Conservation (phyloP, 345 rosid species). For the Moricandia arvensis region DNA sequence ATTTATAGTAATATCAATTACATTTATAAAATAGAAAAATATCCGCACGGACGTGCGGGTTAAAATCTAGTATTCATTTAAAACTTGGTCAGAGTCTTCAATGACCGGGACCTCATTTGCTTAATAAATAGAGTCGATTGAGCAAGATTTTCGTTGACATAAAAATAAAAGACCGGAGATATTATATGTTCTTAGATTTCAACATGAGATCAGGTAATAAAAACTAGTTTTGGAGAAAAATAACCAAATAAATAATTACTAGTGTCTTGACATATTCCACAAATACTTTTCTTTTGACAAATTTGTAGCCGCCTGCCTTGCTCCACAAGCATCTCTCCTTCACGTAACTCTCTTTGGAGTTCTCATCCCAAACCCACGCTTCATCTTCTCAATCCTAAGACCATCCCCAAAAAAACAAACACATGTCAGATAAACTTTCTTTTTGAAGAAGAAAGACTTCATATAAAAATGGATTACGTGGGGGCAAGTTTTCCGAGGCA, state of each 20-base stretch:
- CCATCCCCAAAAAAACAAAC: constrained; percentile 5
- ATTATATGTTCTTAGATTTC: neutral
- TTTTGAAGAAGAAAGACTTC: neutral
- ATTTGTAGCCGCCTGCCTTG: too few species aligned
- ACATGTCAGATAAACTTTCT: neutral
- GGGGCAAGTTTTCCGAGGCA: constrained; percentile 94
- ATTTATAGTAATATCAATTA: too few species aligned
- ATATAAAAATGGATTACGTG: constrained; percentile 53
- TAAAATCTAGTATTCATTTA: too few species aligned
- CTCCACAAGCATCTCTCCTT: constrained; percentile 4
- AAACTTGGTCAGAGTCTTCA: too few species aligned
- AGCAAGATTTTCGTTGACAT: neutral
- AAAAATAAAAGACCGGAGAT: neutral
- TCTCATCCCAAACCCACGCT: constrained; percentile 94
- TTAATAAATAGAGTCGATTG: neutral
- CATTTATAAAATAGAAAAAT: too few species aligned
- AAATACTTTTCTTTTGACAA: too few species aligned
- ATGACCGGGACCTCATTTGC: too few species aligned
- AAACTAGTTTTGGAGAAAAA: neutral
- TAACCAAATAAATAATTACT: too few species aligned
- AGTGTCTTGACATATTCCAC: too few species aligned
- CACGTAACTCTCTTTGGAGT: constrained; percentile 46
- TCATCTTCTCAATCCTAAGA: constrained; percentile 68
- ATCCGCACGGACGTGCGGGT: too few species aligned
- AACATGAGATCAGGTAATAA: neutral